phyloP scores from a whole-genome alignment of 768 basidiomycete species.

The Pholiota microspora region DNA sequence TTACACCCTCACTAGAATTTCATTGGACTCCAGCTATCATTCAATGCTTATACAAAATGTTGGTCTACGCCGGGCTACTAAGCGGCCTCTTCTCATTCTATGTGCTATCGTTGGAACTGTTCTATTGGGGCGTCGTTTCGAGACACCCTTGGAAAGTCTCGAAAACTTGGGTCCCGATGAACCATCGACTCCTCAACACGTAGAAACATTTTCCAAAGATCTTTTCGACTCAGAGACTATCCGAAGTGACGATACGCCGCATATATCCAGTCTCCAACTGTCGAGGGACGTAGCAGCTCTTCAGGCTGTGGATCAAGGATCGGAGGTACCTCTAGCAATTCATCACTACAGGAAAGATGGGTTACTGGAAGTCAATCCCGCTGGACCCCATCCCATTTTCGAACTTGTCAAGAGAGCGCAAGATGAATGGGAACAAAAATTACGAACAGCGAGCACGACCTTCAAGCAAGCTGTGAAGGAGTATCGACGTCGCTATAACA shows the following conservation, averaged over 20 bases:
- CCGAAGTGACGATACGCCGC: not conserved
- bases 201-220: not conserved
- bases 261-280: not conserved
- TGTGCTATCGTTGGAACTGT: not conserved
- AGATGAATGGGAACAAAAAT: conserved; percentile 54
- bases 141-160: not conserved
- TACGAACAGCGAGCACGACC: conserved; percentile 69
- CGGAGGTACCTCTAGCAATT: conserved; percentile 14
- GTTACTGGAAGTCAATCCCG: conserved; percentile 37
- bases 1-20: not conserved
- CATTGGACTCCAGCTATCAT: not conserved
- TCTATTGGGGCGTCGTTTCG: not conserved
- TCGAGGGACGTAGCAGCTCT: not conserved
- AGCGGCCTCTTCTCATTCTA: not conserved
- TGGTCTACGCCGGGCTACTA: not conserved
- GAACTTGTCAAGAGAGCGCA: conserved; percentile 75
- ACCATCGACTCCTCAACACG: not conserved
- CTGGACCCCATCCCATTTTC: conserved; percentile 70
- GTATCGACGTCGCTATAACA: conserved; percentile 71
- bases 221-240: not conserved
- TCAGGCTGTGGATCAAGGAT: not conserved
- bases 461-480: conserved; percentile 74
- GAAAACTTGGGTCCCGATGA: not conserved
- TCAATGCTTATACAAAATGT: not conserved
- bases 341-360: conserved; percentile 38